Percentiles rank a stretch among this genome's conserved stretches.
Evolutionary conservation across 495 filamentous ascomycete species (phyloP).

Genomic region (Pseudomonodictys pantanalensis): DNA sequence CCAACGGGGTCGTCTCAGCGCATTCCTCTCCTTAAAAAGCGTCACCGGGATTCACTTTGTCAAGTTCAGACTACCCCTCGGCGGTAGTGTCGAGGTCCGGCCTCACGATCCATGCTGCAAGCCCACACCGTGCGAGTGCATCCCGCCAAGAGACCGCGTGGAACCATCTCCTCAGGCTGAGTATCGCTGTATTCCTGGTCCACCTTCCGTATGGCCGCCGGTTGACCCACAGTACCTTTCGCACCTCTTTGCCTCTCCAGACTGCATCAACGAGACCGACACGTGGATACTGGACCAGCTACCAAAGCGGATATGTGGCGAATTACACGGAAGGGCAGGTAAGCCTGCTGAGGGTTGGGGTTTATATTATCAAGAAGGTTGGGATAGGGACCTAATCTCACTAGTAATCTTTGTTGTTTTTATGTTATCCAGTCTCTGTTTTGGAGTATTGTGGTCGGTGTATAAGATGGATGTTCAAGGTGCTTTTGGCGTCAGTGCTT

Average conservation of each 20-base stretch:
- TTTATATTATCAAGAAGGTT: constrained; percentile 10
- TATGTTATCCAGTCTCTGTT: constrained; percentile 1
- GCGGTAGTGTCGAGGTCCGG: constrained; percentile 8
- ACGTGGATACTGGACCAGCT: background rate
- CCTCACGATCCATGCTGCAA: constrained; percentile 4
- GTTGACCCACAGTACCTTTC: background rate
- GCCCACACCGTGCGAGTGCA: background rate
- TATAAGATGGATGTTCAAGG: constrained; percentile 9
- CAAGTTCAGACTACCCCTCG: background rate
- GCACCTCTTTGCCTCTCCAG: constrained; percentile 1
- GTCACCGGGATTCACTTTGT: constrained; percentile 8
- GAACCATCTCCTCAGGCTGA: background rate
- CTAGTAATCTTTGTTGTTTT: constrained; percentile 5
- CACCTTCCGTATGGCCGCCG: background rate
- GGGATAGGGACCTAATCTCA: background rate
- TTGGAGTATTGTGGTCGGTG: constrained; percentile 4
- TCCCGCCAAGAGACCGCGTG: background rate
- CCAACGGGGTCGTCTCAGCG: background rate
- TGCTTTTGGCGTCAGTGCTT: constrained; percentile 11
- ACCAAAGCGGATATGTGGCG: constrained; percentile 3
- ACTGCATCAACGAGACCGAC: constrained; percentile 2
- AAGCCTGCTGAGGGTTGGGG: constrained; percentile 12
- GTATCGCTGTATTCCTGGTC: background rate
- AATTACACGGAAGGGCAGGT: background rate
- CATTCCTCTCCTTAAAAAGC: background rate